Evolutionary conservation across 78 protist genomes (phyloP).

Genomic region (Blattamonas nauphoetae): DNA sequence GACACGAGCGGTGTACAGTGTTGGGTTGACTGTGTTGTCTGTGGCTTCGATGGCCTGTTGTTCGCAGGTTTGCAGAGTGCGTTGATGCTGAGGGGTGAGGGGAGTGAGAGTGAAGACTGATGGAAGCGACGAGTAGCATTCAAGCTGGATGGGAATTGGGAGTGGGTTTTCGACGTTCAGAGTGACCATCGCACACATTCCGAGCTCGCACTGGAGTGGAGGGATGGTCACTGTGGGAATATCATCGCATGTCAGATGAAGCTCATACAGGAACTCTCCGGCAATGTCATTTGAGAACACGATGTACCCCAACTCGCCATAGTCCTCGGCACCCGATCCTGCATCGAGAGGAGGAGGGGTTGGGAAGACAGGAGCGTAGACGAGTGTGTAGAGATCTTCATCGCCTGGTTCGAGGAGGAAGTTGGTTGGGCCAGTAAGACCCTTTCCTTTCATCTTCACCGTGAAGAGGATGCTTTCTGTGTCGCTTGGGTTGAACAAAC

Average conservation of each 20-base stretch:
- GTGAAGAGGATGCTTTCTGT: background rate
- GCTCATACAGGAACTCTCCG: background rate
- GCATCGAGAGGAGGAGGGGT: background rate
- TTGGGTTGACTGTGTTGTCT: too few species aligned
- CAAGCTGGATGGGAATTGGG: background rate
- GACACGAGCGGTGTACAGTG: too few species aligned
- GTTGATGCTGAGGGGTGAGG: too few species aligned
- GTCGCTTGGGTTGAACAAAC: background rate
- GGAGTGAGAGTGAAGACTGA: background rate
- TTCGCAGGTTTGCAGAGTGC: too few species aligned
- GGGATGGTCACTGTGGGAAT: background rate
- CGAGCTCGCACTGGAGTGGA: background rate
- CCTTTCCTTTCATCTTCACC: background rate
- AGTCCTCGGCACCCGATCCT: background rate
- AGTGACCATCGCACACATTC: background rate
- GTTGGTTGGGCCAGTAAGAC: background rate
- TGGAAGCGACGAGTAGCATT: background rate
- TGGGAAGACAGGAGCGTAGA: background rate
- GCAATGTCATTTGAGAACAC: background rate
- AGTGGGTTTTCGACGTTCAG: background rate
- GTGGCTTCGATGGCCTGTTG: too few species aligned
- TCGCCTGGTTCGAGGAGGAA: background rate
- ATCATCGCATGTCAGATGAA: background rate
- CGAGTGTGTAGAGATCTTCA: background rate
- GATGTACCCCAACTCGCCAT: background rate